These are phyloP conservation scores for Malassezia pachydermatis DNA, from an alignment of 1,284 basidiomycete species.

Conservation along the genomic window DNA sequence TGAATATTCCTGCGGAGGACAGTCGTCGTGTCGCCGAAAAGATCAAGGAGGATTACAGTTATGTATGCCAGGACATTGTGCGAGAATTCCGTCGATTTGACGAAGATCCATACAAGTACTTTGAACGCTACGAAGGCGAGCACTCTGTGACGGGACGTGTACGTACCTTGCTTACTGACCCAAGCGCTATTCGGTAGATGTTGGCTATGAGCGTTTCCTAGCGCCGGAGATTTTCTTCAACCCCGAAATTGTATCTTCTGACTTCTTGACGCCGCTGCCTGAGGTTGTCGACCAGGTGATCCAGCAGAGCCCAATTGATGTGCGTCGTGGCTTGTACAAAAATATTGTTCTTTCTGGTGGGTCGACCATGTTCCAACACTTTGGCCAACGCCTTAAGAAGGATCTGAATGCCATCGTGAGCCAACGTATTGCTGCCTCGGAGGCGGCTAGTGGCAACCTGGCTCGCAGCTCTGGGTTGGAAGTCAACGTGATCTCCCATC, in stretches of 20 bases:
- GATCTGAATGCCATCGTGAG: constrained; percentile 92
- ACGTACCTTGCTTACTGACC: no score
- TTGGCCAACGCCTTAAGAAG: constrained; percentile 85
- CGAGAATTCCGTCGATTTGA: constrained; percentile 98
- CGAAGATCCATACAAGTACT: constrained; percentile 88
- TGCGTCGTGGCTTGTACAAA: constrained; percentile 86
- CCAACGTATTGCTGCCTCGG: constrained; percentile 70
- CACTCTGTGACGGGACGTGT: constrained; percentile 82
- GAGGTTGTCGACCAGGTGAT: constrained; percentile 95
- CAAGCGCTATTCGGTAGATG: constrained; percentile 81
- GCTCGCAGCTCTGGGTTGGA: constrained; percentile 53
- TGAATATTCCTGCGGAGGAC: constrained; percentile 86
- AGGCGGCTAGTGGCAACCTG: constrained; percentile 63
- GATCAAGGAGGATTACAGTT: constrained; percentile 94
- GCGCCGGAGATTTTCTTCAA: constrained; percentile 99
- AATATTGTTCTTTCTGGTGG: constrained; percentile 90
- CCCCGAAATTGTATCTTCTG: constrained; percentile 93
- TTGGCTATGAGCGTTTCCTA: constrained; percentile 97
- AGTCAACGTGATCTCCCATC: constrained; percentile 84
- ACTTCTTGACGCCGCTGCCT: constrained; percentile 93
- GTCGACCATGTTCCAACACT: constrained; percentile 97
- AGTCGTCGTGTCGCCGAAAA: constrained; percentile 80
- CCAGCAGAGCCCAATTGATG: constrained; percentile 89
- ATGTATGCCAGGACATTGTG: constrained; percentile 98
- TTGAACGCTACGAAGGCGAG: constrained; percentile 85